Percentiles rank a stretch among this genome's conserved stretches.
Conservation (phyloP, 2,329 filamentous ascomycete species). For the Ophiognomonia clavigignenti-juglandacearum region DNA sequence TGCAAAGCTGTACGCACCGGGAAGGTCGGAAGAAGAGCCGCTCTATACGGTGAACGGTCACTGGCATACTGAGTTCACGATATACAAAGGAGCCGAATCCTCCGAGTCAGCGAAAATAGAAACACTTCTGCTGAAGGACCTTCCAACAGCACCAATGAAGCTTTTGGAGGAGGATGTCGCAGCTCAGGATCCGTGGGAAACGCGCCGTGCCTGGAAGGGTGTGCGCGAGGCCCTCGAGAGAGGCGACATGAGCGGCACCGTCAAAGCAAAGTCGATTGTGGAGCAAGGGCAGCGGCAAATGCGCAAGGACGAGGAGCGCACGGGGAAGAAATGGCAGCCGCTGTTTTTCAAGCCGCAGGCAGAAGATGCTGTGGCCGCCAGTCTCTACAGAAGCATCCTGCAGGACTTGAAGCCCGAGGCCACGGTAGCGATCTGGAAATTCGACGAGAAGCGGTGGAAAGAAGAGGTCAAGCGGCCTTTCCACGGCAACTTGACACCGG, state of each 20-base stretch:
- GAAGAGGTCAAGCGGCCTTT: constrained; percentile 6
- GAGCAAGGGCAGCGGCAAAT: constrained; percentile 12
- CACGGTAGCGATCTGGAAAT: constrained; percentile 12
- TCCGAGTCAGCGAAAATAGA: constrained; percentile 4
- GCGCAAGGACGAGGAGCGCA: constrained; percentile 3
- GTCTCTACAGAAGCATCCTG: constrained; percentile 6
- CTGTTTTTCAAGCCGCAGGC: constrained; percentile 4
- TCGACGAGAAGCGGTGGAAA: constrained; percentile 3
- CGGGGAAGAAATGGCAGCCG: constrained; percentile 5
- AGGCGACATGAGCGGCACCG: constrained; percentile 7
- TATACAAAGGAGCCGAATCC: constrained; percentile 14
- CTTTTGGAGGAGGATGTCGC: constrained; percentile 4
- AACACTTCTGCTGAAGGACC: constrained; percentile 3
- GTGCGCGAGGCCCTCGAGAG: constrained; percentile 6
- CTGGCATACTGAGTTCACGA: constrained; percentile 21
- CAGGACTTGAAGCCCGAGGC: constrained; percentile 5
- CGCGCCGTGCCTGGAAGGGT: constrained; percentile 9
- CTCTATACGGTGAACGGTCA: constrained; percentile 26
- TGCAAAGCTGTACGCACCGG: constrained; percentile 19
- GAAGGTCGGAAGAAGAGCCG: constrained; percentile 3
- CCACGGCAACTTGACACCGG: constrained; percentile 2
- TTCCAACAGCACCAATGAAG: constrained; percentile 6
- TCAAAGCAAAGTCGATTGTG: constrained; percentile 8
- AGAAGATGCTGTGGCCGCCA: constrained; percentile 1
- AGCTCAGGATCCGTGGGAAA: constrained; percentile 11